Base-by-base conservation (phyloP, 352 stramenopile species). In the Phytopythium oedochilum region DNA sequence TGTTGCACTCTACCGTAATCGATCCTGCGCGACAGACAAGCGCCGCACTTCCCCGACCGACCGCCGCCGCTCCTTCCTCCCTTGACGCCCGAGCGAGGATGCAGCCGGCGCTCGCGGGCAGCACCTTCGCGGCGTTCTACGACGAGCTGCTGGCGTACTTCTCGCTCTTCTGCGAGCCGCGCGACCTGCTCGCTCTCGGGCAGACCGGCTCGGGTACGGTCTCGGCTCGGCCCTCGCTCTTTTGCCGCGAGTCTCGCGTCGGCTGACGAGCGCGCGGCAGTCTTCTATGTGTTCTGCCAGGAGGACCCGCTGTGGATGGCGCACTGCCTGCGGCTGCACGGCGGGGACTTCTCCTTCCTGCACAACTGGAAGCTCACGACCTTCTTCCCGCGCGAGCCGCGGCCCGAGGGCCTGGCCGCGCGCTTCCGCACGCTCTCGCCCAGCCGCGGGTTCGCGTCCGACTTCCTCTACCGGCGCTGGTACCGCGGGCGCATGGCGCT, bases 401-500 rank as follows among this genome's bases (percentile, higher is more conserved):
- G 69, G 36, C 48, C 70, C 12, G 43, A 78, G 18, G 22, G 59
- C 20, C 5, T 78, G 8, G 26, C 49, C 10, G 59, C 69, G 15
- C 53, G 39, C 22, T 55, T 52, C 42, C 49, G 49, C 32, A 44
- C 49, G 32, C 14, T 55, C 49, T 35, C 34, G 5, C 25, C 62
- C 0, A 66, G 73, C 12, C 56, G 67, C 22, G 60, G 70, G 11
- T 92, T 95, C 53, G 64, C 65, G 22, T 95, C 85, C 6, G 79
- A 93, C 50, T 95, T 95, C 43, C 53, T 95, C 25, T 92, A 92
- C 48, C 75, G 81, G n/a, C 83, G 85, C n/a, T 95, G 85, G 80
- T 90, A 63, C 48, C 81, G 85, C 48, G 76, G 78, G 44, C 78
- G 93, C 66, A 93, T 95, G 79, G 53, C 75, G 32, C 64, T 95